Percentiles rank a stretch among this genome's conserved stretches.
Evolutionary conservation across 2,329 filamentous ascomycete genomes (phyloP).

Genomic region (Elsinoe arachidis): DNA sequence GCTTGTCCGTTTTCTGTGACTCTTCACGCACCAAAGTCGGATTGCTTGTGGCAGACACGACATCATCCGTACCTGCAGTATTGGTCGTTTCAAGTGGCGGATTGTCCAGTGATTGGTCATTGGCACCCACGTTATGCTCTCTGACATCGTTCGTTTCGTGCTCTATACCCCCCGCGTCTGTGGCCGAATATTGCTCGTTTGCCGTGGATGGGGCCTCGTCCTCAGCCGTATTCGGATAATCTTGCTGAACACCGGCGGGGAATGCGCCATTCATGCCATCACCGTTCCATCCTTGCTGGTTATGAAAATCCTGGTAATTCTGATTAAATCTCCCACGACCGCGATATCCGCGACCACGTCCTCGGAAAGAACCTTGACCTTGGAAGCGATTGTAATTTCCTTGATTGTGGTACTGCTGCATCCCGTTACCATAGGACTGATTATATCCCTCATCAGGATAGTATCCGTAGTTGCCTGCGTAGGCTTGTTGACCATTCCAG

Average conservation of each 20-base stretch:
- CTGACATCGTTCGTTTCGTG: constrained; percentile 1
- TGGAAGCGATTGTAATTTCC: constrained; percentile 65
- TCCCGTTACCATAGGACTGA: constrained; percentile 37
- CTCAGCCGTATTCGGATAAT: not conserved
- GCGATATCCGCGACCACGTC: constrained; percentile 33
- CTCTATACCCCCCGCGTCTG: not conserved
- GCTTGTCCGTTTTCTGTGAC: constrained; percentile 7
- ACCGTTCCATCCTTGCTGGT: constrained; percentile 8
- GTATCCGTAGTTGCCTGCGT: constrained; percentile 61
- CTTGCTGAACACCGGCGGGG: not conserved
- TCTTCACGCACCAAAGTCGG: not conserved
- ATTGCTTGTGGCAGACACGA: too few relatives aligned
- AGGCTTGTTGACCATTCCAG: constrained; percentile 65
- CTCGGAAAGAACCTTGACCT: constrained; percentile 50
- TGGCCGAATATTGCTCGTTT: not conserved
- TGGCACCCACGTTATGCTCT: constrained; percentile 5
- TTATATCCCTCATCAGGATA: constrained; percentile 46
- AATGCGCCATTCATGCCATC: not conserved
- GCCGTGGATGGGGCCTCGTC: not conserved
- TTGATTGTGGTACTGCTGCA: constrained; percentile 50
- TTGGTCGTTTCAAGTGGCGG: too few relatives aligned
- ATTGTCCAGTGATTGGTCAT: not conserved
- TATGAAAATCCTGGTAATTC: constrained; percentile 11
- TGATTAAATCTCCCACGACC: constrained; percentile 22
- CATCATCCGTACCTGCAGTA: too few relatives aligned